Base-by-base conservation (phyloP, 2,329 filamentous ascomycete species). In the Leptodontidium sp. region DNA sequence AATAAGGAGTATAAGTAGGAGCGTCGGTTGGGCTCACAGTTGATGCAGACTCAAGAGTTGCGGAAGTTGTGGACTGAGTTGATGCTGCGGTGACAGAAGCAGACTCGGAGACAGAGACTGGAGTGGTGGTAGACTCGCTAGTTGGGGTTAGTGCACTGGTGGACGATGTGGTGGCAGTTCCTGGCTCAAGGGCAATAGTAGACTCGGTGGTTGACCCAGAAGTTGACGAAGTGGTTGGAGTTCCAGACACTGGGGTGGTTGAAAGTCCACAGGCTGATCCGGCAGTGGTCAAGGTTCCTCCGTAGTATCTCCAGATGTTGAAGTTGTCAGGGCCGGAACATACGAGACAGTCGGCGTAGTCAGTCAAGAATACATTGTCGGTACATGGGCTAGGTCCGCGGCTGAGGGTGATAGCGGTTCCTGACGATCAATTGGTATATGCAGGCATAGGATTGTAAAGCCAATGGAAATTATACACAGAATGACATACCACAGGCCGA, bases 301-400 rank as follows among this genome's bases (percentile, higher is more conserved):
- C 72, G 47, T 74, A 74, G 43, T 69, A 70, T 49, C 32, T 61
- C 73, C 73, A 75, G 62, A 75, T 75, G 40, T 75, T 64, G 6
- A 64, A 38, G 61, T 74, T 68, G 50, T 71, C 69, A 9, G 71
- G 69, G 15, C 73, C 73, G 49, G 73, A 66, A 26, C 73, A 75
- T 8, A 47, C 38, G 17, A 75, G 68, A 47, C 71, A 75, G 17
- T 67, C 68, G 1, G 47, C 64, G 53, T 75, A 75, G 64, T 71
- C 71, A 7, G 53, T 55, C 24, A 67, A 47, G 62, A 75, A 75
- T 26, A 65, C 66, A 12, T 50, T 32, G 61, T 70, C 66, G 53
- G 66, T 71, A 57, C 72, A 75, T 26, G 53, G 58, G 29, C 55
- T 53, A 29, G 59, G 14, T 52, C 49, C 68, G 61, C 50, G 45